These are phyloP conservation scores for Capronia americana DNA, from an alignment of 2,329 filamentous ascomycete species.

Conservation along the genomic window DNA sequence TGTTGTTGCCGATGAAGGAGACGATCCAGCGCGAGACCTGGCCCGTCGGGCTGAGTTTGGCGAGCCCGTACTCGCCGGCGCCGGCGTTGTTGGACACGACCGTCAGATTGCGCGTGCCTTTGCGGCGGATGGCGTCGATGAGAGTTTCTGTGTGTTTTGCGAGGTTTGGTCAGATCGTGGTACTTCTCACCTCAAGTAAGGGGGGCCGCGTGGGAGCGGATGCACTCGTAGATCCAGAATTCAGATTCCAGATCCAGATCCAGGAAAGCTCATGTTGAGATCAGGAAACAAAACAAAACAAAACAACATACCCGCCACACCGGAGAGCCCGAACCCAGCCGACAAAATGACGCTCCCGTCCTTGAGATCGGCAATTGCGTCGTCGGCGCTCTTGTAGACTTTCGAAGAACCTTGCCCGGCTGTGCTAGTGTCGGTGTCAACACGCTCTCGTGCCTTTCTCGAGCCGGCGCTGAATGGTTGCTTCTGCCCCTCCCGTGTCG, in stretches of 20 bases:
- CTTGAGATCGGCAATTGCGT: constrained; percentile 72
- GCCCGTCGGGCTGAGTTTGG: constrained; percentile 71
- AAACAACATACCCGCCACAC: constrained; percentile 65
- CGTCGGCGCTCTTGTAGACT: constrained; percentile 60
- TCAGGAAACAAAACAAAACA: too few species aligned
- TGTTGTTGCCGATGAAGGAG: constrained; percentile 80
- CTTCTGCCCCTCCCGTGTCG: background rate
- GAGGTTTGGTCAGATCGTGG: background rate
- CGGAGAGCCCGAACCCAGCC: constrained; percentile 82
- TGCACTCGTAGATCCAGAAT: background rate
- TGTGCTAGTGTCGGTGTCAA: background rate
- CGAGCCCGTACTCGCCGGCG: constrained; percentile 70
- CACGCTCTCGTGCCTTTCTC: background rate
- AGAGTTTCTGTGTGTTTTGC: constrained; percentile 64
- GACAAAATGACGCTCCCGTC: constrained; percentile 75
- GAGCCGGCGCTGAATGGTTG: constrained; percentile 12
- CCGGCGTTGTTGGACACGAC: constrained; percentile 84
- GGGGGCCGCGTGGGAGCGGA: too few species aligned
- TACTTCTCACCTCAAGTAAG: background rate
- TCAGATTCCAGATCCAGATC: too few species aligned
- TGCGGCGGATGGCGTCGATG: constrained; percentile 70
- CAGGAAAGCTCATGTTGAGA: too few species aligned
- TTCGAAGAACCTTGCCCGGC: constrained; percentile 45
- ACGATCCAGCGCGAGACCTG: constrained; percentile 75
- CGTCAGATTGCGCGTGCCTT: constrained; percentile 67